Percentiles rank a stretch among this genome's conserved stretches.
Evolutionary conservation across 2,329 filamentous ascomycete genomes (phyloP).

Genomic region (Alternaria gaisen): DNA sequence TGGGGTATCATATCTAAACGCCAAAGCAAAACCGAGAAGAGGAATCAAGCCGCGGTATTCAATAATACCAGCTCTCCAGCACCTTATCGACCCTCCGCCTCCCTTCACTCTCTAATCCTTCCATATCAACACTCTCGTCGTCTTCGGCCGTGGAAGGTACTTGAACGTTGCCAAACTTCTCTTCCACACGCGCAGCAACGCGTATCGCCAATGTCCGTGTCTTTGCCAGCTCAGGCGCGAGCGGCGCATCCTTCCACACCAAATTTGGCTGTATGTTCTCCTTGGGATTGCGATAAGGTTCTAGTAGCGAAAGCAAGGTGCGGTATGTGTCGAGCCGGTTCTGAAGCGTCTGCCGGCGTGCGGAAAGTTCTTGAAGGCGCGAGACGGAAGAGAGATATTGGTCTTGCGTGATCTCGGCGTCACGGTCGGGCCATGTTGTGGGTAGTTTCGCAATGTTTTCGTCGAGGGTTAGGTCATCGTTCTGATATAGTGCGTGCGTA

Average conservation of each 20-base stretch:
- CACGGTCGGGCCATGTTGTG: conserved; percentile 22
- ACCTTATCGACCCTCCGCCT: conserved; percentile 38
- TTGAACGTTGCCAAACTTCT: conserved; percentile 40
- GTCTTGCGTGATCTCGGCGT: conserved; percentile 35
- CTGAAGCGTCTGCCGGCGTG: conserved; percentile 60
- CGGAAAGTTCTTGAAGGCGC: conserved; percentile 59
- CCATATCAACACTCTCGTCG: conserved; percentile 35
- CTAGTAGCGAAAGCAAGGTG: conserved; percentile 61
- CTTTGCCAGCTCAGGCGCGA: conserved; percentile 72
- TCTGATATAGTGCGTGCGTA: conserved; percentile 39
- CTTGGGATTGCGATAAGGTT: conserved; percentile 61
- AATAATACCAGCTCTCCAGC: conserved; percentile 33
- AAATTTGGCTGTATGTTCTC: conserved; percentile 70
- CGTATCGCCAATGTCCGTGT: conserved; percentile 66
- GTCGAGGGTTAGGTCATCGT: conserved; percentile 47
- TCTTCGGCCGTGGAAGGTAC: conserved; percentile 40
- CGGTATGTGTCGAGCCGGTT: conserved; percentile 59
- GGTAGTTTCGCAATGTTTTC: conserved; percentile 47
- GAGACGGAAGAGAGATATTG: conserved; percentile 52
- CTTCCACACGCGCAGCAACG: conserved; percentile 47
- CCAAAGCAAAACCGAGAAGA: background rate
- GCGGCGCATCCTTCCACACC: conserved; percentile 69
- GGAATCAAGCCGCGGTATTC: background rate
- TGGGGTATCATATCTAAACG: conserved; percentile 24
- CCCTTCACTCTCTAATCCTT: conserved; percentile 24